Evolutionary conservation across 768 basidiomycete genomes (phyloP), one percentile per base, ranked within the genome.

Genomic region (Lactarius pseudohatsudake): DNA sequence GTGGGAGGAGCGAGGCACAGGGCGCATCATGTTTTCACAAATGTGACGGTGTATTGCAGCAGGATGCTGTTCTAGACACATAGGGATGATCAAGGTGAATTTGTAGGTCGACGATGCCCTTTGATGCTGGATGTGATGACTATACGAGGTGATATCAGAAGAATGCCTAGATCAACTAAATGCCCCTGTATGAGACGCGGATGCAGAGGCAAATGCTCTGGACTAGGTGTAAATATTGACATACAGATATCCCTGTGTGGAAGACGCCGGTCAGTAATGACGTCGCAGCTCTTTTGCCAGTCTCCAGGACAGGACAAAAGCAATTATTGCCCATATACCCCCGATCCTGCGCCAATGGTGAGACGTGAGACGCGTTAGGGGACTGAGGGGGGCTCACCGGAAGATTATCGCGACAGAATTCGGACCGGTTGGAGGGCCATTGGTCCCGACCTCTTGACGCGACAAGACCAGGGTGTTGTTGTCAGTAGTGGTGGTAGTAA

Each of bases 381-480:
- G 5, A 47, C 26, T 2, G 13, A 38, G 10, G 32, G 32, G 20
- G 4, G 67, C 76, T 70, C 64, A 78, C 79, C 78, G 67, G 66
- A 81, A 80, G 56, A 81, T 79, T 50, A 81, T 71, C 20, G 78
- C 79, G 2, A 81, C 75, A 4, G 80, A 77, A 70, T 78, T 79
- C 4, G 76, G 73, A 30, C 73, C 73, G 10, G 72, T 71, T 10
- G 69, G 72, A 11, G 64, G 71, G 4, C 10, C 71, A 4, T 65
- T 70, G 38, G 61, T 64, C 20, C 64, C 73, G 40, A 67, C 20
- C 22, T 69, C 59, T 34, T 64, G 70, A 28, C 68, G 64, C n/a
- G 62, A 26, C 30, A 60, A 16, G 15, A 34, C 40, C 20, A 36
- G 4, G 6, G 59, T 32, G 34, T 28, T 15, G 13, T 26, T n/a